Conservation (phyloP, 768 basidiomycete species). For the Trametes cubensis region DNA sequence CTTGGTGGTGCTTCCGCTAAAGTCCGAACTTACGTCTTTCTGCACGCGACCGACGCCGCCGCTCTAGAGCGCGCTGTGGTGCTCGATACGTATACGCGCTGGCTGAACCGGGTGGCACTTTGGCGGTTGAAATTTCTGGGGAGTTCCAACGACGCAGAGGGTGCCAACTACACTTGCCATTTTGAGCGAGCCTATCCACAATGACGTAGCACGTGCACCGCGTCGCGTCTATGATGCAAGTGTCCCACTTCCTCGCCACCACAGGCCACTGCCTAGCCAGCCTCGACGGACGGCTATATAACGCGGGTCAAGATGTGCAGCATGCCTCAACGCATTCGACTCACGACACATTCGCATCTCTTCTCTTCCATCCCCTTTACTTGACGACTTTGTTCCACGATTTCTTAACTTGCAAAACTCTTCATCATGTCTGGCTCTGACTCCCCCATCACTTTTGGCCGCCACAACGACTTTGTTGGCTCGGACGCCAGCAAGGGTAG, state of each 20-base stretch:
- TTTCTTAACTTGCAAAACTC: neutral
- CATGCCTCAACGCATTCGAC: neutral
- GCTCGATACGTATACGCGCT: neutral
- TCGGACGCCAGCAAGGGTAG: constrained; percentile 27
- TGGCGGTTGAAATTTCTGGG: constrained; percentile 5
- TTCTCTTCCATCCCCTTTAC: neutral
- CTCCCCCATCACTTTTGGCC: constrained; percentile 25
- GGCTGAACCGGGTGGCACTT: neutral
- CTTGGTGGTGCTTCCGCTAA: neutral
- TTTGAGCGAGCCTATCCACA: constrained; percentile 6
- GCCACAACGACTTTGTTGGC: constrained; percentile 37
- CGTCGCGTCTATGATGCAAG: constrained; percentile 20
- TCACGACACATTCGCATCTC: neutral
- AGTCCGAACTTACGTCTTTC: neutral
- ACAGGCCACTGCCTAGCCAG: neutral
- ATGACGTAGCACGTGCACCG: constrained; percentile 16
- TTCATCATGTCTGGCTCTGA: constrained; percentile 26
- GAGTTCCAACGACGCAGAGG: constrained; percentile 9
- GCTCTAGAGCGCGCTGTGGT: neutral
- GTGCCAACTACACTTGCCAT: constrained; percentile 4
- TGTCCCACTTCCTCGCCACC: constrained; percentile 12
- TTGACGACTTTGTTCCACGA: neutral
- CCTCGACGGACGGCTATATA: neutral
- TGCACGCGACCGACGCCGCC: neutral
- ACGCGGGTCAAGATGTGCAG: neutral